phyloP scores from a whole-genome alignment of 306 rosid genomes.

The Mimosa bimucronata region DNA sequence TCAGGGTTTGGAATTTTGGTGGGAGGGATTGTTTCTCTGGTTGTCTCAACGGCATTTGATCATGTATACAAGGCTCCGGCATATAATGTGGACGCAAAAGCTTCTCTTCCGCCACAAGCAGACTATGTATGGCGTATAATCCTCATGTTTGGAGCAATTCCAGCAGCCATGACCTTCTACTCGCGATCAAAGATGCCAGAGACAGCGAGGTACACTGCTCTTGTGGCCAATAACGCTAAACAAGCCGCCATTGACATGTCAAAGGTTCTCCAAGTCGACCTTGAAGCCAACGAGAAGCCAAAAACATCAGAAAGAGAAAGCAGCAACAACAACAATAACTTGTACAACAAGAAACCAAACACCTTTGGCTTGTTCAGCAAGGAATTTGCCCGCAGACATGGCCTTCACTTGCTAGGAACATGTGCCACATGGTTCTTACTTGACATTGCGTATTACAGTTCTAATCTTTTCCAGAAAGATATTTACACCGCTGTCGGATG shows the following conservation, averaged over 20 bases:
- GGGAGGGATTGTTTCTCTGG: slow-evolving; percentile 44
- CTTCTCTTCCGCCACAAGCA: slow-evolving; percentile 36
- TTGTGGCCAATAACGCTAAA: slow-evolving; percentile 43
- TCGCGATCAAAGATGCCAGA: slow-evolving; percentile 48
- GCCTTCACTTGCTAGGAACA: slow-evolving; percentile 46
- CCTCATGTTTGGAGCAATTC: slow-evolving; percentile 51
- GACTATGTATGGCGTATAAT: slow-evolving; percentile 54
- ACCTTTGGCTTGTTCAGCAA: slow-evolving; percentile 41
- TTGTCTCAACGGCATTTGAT: slow-evolving; percentile 26
- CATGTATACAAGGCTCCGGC: background rate
- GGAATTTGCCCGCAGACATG: slow-evolving; percentile 39
- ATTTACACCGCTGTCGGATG: slow-evolving; percentile 55
- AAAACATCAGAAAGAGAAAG: background rate
- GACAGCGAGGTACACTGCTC: slow-evolving; percentile 50
- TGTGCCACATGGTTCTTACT: slow-evolving; percentile 49
- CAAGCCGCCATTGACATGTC: slow-evolving; percentile 52
- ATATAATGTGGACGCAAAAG: background rate
- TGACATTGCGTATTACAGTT: slow-evolving; percentile 52
- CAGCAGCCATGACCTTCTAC: slow-evolving; percentile 39
- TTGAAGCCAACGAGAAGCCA: background rate
- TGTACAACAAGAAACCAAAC: slow-evolving; percentile 25
- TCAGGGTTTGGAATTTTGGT: slow-evolving; percentile 45
- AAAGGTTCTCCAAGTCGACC: slow-evolving; percentile 36
- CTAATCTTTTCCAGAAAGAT: slow-evolving; percentile 54
- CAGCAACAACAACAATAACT: slow-evolving; percentile 20